Evolutionary conservation across 2,329 filamentous ascomycete species (phyloP), one percentile per base, ranked within the genome.

Genomic region (Botrytis byssoidea): DNA sequence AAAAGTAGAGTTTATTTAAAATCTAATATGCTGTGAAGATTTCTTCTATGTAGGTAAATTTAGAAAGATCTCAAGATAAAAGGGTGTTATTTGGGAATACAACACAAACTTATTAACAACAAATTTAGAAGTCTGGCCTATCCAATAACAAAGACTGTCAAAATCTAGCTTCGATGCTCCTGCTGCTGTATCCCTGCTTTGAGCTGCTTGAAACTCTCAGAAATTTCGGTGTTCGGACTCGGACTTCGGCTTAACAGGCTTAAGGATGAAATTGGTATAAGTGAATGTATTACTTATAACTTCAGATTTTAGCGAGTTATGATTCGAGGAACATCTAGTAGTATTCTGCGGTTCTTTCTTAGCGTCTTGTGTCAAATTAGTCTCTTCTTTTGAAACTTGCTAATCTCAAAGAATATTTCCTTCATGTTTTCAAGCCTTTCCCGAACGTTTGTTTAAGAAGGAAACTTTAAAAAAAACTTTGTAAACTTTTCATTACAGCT

Each of bases 1-100:
- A 14, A 55, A n/a, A n/a, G 12, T n/a, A n/a, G 48, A 2, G 0
- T 29, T 16, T n/a, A 55, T 55, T 9, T 55, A 25, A n/a, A n/a
- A n/a, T 55, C 12, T 55, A n/a, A 14, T 29, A 1, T 51, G n/a
- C n/a, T 29, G n/a, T 29, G 12, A 55, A 9, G 6, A 18, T 18
- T 29, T 16, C 0, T 8, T n/a, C 7, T 5, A 0, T 55, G 5
- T 3, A 32, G 32, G 32, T 32, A 2, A 29, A 29, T 9, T 29
- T 18, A 4, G 14, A 16, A 18, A 29, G 1, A 7, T 29, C 9
- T 16, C 0, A 3, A 9, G 25, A 51, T 51, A 18, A 55, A 55
- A 18, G 4, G 6, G 14, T 18, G 6, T 29, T 5, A 8, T 29
- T 29, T 9, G 9, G 18, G 5, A 14, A 29, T 29, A 4, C 14